Base-by-base conservation (phyloP, 805 yeast species). In the Candida orba region DNA sequence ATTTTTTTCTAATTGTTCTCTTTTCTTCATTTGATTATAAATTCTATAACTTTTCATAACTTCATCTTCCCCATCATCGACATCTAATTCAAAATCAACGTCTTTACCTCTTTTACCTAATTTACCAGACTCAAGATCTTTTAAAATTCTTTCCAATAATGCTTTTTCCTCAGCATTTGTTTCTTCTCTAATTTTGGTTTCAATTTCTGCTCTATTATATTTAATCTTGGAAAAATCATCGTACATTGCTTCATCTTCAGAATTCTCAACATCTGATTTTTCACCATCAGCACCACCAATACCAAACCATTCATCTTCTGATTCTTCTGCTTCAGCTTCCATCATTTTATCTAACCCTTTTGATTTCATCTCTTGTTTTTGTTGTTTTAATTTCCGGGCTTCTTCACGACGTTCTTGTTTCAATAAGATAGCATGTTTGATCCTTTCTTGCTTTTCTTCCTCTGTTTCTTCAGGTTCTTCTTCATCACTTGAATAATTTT, bases 271-370 rank as follows among this genome's bases (percentile, higher is more conserved):
- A 37, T 67, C 69, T 4, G 63, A 56, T n/a, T 52, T 50, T 41
- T 68, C 71, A 10, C 80, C 84, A 52, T 83, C 90, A 6, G 57
- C 67, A 47, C 95, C 95, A 50, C 91, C 93, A 39, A 83, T 54
- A 4, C 93, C 95, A 40, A 75, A 75, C 85, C 88, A 86, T 66
- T 86, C 95, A 68, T 86, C 95, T 47, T 86, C 95, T 32, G 93
- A 84, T 65, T 86, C 95, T 52, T 77, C 89, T 36, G 95, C 95
- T 66, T 85, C 93, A 39, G 83, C 81, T 54, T 86, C 91, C 58
- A 85, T 68, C 42, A 86, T 72, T 23, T 75, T 69, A 42, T 71
- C 71, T 17, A 79, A 51, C 3, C 90, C 90, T 45, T 65, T 70
- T 25, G 73, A 65, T 48, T 75, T 83, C 68, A 81, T 62, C 48